Conservation (phyloP, 192 early-diverging fungal species). For the Linnemannia zychae region DNA sequence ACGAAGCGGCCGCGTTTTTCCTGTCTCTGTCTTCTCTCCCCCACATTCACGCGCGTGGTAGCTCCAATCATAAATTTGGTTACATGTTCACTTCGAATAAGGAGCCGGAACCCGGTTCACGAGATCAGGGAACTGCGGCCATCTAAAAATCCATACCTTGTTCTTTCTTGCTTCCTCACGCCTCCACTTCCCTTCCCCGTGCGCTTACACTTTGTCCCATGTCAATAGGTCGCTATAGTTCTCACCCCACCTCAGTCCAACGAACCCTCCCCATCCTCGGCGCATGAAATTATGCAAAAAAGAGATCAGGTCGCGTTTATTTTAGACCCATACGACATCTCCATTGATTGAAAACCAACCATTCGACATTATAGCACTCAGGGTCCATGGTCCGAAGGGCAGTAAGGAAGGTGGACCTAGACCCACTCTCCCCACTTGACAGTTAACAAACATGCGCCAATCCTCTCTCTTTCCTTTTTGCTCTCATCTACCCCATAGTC, state of each 20-base stretch:
- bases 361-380: not conserved
- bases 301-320: no score
- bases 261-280: not conserved
- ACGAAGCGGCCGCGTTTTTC: not conserved
- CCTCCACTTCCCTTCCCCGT: not conserved
- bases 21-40: not conserved
- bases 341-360: no score
- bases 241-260: not conserved
- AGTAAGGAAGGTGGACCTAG: not conserved
- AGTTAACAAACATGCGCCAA: not conserved
- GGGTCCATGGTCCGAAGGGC: not conserved
- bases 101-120: not conserved
- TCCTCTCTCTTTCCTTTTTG: not conserved
- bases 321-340: no score
- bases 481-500: not conserved
- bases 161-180: not conserved
- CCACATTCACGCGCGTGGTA: not conserved
- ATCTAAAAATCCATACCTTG: not conserved
- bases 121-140: not conserved
- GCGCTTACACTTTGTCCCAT: not conserved
- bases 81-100: not conserved
- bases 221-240: not conserved
- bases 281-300: not conserved
- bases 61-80: not conserved
- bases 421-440: not conserved